Conservation (phyloP, 2,329 filamentous ascomycete genomes). For the Exophiala mesophila region DNA sequence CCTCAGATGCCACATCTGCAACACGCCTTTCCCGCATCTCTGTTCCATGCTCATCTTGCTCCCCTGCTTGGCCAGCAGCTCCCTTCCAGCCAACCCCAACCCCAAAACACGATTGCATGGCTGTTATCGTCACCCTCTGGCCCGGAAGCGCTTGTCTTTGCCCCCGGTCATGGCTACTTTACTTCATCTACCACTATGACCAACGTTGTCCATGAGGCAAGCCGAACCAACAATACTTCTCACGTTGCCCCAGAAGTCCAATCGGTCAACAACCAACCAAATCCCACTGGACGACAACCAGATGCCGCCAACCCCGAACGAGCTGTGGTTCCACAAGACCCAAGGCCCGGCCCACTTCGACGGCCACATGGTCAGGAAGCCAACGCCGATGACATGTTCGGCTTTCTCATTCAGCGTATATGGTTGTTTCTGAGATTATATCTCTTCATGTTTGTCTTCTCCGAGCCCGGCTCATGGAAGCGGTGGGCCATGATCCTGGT, state of each 20-base stretch:
- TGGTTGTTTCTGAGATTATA: conserved; percentile 58
- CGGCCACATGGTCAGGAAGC: conserved; percentile 9
- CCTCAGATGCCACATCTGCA: no score
- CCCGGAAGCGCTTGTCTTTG: conserved; percentile 26
- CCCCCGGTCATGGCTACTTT: conserved; percentile 24
- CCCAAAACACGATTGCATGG: conserved; percentile 21
- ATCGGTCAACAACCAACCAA: not conserved
- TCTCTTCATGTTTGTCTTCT: conserved; percentile 56
- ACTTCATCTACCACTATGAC: conserved; percentile 4
- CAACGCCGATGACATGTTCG: conserved; percentile 33
- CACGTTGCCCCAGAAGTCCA: not conserved
- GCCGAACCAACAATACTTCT: not conserved
- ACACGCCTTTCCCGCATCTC: no score
- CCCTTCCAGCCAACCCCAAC: not conserved
- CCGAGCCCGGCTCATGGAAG: conserved; percentile 44
- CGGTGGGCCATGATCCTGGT: conserved; percentile 38
- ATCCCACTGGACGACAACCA: conserved; percentile 3
- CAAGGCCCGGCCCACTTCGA: not conserved
- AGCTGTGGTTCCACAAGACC: not conserved
- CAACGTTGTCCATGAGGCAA: not conserved
- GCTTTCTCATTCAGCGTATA: conserved; percentile 40
- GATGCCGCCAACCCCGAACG: not conserved
- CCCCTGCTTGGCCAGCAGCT: not conserved
- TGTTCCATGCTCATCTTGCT: not conserved
- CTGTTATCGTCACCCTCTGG: conserved; percentile 23